Evolutionary conservation across 2,329 filamentous ascomycete genomes (phyloP).

Genomic region (Colletotrichum tamarilloi): DNA sequence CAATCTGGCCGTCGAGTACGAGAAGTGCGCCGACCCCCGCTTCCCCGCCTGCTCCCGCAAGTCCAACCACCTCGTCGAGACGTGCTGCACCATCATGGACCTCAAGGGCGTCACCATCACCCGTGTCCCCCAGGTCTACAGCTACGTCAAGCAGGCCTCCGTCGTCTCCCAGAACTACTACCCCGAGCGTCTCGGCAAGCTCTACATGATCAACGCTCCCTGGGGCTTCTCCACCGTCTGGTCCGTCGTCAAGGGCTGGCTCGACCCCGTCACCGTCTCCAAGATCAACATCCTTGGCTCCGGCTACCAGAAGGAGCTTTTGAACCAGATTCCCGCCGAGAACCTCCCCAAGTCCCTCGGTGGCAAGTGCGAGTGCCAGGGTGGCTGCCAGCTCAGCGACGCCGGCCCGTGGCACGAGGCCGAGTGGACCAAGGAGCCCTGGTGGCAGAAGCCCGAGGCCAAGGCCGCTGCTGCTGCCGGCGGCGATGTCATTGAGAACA

Average conservation of each 20-base stretch:
- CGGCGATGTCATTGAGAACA: slow-evolving; percentile 51
- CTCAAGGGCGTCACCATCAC: slow-evolving; percentile 91
- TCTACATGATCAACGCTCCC: slow-evolving; percentile 98
- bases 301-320: slow-evolving; percentile 84
- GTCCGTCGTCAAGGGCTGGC: slow-evolving; percentile 88
- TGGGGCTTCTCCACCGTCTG: slow-evolving; percentile 95
- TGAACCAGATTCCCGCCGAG: slow-evolving; percentile 86
- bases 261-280: slow-evolving; percentile 94
- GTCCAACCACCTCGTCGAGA: slow-evolving; percentile 89
- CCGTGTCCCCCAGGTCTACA: slow-evolving; percentile 86
- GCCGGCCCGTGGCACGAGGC: slow-evolving; percentile 88
- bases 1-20: slow-evolving; percentile 97
- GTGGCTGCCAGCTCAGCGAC: slow-evolving; percentile 88
- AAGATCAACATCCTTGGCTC: slow-evolving; percentile 94
- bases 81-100: slow-evolving; percentile 98
- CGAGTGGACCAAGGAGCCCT: slow-evolving; percentile 73
- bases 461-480: slow-evolving; percentile 46
- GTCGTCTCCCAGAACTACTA: slow-evolving; percentile 98
- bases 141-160: slow-evolving; percentile 86
- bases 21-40: slow-evolving; percentile 92
- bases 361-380: slow-evolving; percentile 82
- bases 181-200: slow-evolving; percentile 92
- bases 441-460: slow-evolving; percentile 67
- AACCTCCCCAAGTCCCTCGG: slow-evolving; percentile 91
- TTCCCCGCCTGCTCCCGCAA: slow-evolving; percentile 96